Base-by-base conservation (phyloP, 257 asterid genomes). In the Echium plantagineum region DNA sequence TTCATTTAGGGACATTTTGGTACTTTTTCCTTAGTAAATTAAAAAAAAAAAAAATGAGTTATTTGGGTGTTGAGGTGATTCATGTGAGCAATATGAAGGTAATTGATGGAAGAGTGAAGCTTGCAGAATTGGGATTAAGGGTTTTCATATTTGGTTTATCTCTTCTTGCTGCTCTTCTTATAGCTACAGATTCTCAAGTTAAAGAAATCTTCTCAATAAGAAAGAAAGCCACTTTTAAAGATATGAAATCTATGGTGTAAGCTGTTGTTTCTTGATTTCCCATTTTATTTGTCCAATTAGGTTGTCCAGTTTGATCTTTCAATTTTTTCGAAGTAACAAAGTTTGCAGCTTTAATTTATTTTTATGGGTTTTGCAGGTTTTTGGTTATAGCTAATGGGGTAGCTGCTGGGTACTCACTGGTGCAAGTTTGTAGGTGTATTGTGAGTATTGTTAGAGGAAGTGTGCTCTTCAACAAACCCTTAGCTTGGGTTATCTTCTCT, bases 401-500 rank as follows among this genome's bases (percentile, higher is more conserved):
- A 59, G 93, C 88, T 42, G 97, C 96, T 69, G 93, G 82, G 52
- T 94, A 89, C 77, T 94, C 99, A 30, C 74, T 89, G 61, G 62
- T 80, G 62, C 99, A 89, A 67, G 75, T 76, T 48, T 5, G 86
- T 68, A 86, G 99, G 84, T 94, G 99, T 76, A 77, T 75, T 55
- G 69, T 83, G 77, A 78, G 83, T 74, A 75, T 94, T 87, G 56
- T 81, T 48, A 85, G 76, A 67, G 97, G 99, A 71, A 81, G 73
- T 85, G 88, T 80, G 65, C 83, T 94, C 21, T 89, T 85, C 83
- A 86, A 70, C 74, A 94, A 83, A 73, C 88, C 97, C 60, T 69
- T 94, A 76, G 99, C 99, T 70, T 94, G 97, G 99, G 90, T 74
- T 72, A 81, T 94, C 67, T 94, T 94, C 81, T 89, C 97, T 69